Percentiles rank a stretch among this genome's conserved stretches.
Conservation (phyloP, 1,139 yeast genomes). For the Taphrina wiesneri region DNA sequence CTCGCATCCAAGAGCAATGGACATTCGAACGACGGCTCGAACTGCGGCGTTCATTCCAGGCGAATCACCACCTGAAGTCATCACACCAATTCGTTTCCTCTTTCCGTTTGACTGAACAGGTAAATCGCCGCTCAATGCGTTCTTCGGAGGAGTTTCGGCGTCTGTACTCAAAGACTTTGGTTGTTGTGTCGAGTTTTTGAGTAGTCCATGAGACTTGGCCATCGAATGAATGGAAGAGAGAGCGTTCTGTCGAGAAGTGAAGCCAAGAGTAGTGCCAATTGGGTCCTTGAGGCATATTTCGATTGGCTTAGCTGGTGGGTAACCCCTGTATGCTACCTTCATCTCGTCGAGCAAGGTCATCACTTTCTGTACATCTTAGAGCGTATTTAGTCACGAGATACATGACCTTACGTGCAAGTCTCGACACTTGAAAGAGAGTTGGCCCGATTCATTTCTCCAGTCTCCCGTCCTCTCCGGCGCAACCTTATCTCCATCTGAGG, state of each 20-base stretch:
- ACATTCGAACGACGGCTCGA: constrained; percentile 89
- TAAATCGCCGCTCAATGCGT: constrained; percentile 26
- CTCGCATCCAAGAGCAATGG: constrained; percentile 84
- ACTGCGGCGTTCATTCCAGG: constrained; percentile 98
- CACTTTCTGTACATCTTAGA: constrained; percentile 1
- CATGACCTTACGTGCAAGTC: not conserved
- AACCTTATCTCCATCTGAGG: constrained; percentile 39
- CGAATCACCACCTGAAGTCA: constrained; percentile 98
- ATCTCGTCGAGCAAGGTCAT: constrained; percentile 45
- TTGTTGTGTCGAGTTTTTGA: not conserved
- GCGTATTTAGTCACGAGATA: not conserved
- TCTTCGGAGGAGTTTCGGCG: not conserved
- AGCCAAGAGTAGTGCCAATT: constrained; percentile 60
- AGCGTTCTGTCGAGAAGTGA: constrained; percentile 50
- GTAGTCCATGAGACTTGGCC: not conserved
- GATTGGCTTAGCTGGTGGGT: constrained; percentile 41
- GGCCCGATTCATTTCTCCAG: constrained; percentile 9
- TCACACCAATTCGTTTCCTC: constrained; percentile 74
- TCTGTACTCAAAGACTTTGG: not conserved
- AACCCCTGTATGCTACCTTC: constrained; percentile 34
- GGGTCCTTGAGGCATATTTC: constrained; percentile 62
- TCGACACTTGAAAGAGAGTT: constrained; percentile 9
- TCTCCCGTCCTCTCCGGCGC: constrained; percentile 40
- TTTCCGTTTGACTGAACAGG: constrained; percentile 35
- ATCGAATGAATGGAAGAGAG: constrained; percentile 40